A percentile compares a stretch with the other conserved stretches of the same genome.
phyloP scores from a whole-genome alignment of 2,329 filamentous ascomycete genomes.

The Ambrosiella xylebori region DNA sequence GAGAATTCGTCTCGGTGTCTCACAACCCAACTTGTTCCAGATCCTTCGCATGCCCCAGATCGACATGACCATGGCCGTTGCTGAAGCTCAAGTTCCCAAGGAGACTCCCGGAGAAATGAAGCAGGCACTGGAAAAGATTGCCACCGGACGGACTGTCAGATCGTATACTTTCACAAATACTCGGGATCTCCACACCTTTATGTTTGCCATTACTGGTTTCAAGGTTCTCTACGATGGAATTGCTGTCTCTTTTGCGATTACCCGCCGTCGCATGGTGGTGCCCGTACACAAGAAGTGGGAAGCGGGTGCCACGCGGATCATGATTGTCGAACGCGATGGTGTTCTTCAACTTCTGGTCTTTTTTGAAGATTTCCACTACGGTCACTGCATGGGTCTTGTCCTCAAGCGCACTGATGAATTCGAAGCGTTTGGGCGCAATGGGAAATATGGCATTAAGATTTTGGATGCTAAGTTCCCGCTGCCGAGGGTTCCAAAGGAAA shows the following conservation, averaged over 20 bases:
- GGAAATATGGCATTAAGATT: slow-evolving; percentile 58
- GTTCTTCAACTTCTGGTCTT: slow-evolving; percentile 67
- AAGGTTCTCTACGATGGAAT: slow-evolving; percentile 56
- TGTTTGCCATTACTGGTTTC: slow-evolving; percentile 65
- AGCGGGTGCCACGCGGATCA: slow-evolving; percentile 59
- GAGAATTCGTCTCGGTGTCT: slow-evolving; percentile 46
- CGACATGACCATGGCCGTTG: slow-evolving; percentile 61
- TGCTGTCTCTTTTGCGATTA: slow-evolving; percentile 61
- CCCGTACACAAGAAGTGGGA: slow-evolving; percentile 93
- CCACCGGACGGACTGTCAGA: slow-evolving; percentile 46
- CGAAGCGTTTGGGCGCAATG: slow-evolving; percentile 46
- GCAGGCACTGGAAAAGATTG: slow-evolving; percentile 43
- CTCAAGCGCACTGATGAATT: slow-evolving; percentile 73
- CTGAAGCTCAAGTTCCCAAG: slow-evolving; percentile 45
- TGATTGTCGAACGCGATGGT: slow-evolving; percentile 61
- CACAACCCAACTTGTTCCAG: slow-evolving; percentile 42
- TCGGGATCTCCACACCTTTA: slow-evolving; percentile 58
- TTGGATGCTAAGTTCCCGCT: slow-evolving; percentile 84
- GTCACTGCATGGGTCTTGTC: slow-evolving; percentile 75
- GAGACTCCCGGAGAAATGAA: slow-evolving; percentile 46
- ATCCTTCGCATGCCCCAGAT: slow-evolving; percentile 56
- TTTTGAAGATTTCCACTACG: slow-evolving; percentile 74
- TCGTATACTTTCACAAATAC: slow-evolving; percentile 51
- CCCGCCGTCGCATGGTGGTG: slow-evolving; percentile 72
- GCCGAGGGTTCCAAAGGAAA: slow-evolving; percentile 41